phyloP scores from a whole-genome alignment of 441 rosid genomes.

The Populus trichocarpa region DNA sequence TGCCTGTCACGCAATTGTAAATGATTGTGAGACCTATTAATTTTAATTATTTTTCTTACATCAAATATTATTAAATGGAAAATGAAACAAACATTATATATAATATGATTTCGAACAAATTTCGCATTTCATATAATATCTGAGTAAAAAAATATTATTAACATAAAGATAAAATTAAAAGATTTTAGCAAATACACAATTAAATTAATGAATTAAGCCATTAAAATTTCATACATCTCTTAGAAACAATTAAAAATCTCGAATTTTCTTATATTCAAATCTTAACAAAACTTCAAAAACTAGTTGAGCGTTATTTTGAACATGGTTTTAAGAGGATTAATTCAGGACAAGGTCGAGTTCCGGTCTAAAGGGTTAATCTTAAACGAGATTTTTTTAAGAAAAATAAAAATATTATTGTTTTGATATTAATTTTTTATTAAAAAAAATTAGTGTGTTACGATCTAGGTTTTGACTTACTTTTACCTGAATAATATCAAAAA shows the following conservation, averaged over 20 bases:
- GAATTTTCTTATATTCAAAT: background rate
- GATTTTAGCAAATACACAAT: background rate
- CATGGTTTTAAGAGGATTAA: too few species aligned
- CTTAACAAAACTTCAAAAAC: background rate
- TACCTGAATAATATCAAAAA: too few species aligned
- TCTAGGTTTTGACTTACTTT: background rate
- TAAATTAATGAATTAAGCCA: background rate
- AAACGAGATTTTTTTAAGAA: too few species aligned
- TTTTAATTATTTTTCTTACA: background rate
- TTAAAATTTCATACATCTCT: background rate
- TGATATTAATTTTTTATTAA: too few species aligned
- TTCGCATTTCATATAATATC: too few species aligned
- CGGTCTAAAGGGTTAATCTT: too few species aligned
- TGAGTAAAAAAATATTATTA: too few species aligned
- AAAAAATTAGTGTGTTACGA: too few species aligned
- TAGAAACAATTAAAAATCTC: background rate
- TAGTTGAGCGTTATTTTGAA: background rate
- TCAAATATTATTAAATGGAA: background rate
- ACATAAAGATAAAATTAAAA: too few species aligned
- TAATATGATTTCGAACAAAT: background rate
- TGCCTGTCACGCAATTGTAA: background rate
- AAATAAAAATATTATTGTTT: too few species aligned
- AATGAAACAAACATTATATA: background rate
- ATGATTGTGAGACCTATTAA: background rate
- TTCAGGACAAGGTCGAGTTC: too few species aligned